Evolutionary conservation across 2,329 filamentous ascomycete species (phyloP).

Genomic region (Diaporthe sp.): DNA sequence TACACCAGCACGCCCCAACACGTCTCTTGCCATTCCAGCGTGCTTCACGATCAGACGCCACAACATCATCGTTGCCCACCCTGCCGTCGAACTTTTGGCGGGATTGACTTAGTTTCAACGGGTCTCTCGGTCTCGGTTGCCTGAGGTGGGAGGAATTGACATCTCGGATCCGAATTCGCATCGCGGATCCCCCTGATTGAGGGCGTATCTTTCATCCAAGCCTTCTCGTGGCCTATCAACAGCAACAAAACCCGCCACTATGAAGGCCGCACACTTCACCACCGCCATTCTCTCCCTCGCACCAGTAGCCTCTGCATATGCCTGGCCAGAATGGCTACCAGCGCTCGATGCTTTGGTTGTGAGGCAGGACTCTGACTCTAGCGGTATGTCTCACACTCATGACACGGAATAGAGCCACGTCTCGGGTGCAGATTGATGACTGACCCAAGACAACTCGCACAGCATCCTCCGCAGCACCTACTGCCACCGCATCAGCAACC

Average conservation of each 20-base stretch:
- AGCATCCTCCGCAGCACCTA: slow-evolving; percentile 43
- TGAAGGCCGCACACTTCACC: slow-evolving; percentile 66
- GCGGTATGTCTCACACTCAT: slow-evolving; percentile 37
- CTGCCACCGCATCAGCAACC: slow-evolving; percentile 44
- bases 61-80: slow-evolving; percentile 8
- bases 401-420: slow-evolving; percentile 32
- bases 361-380: slow-evolving; percentile 53
- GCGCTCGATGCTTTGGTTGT: slow-evolving; percentile 67
- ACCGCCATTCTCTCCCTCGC: slow-evolving; percentile 67
- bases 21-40: background rate
- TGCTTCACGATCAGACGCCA: slow-evolving; percentile 23
- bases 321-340: slow-evolving; percentile 71
- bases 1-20: slow-evolving; percentile 7
- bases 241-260: slow-evolving; percentile 48
- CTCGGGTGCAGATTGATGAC: slow-evolving; percentile 18
- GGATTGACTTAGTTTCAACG: background rate
- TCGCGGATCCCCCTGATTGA: slow-evolving; percentile 23
- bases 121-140: background rate
- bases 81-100: background rate
- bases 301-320: slow-evolving; percentile 61
- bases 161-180: slow-evolving; percentile 2
- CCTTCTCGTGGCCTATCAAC: slow-evolving; percentile 26
- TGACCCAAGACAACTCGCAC: slow-evolving; percentile 41
- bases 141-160: background rate
- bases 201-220: background rate